phyloP scores from a whole-genome alignment of 2,329 filamentous ascomycete genomes.

The Ophidiomyces ophidiicola region DNA sequence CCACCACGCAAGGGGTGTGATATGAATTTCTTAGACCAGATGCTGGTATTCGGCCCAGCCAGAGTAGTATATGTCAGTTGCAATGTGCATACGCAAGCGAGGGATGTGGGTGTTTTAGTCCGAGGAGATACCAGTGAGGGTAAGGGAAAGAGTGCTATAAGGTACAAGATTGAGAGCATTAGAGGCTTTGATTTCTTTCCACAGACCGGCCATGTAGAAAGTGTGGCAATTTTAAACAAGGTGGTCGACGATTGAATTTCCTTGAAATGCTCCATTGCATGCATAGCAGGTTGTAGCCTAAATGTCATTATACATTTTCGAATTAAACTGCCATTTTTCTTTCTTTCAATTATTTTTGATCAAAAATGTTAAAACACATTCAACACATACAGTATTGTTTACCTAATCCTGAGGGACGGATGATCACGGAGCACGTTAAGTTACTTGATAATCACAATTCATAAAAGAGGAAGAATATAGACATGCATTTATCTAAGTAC shows the following conservation, averaged over 20 bases:
- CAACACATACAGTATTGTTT: too few relatives aligned
- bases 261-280: neutral
- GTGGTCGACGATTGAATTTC: slow-evolving; percentile 15
- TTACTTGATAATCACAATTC: too few relatives aligned
- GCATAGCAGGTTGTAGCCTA: too few relatives aligned
- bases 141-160: slow-evolving; percentile 42
- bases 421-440: too few relatives aligned
- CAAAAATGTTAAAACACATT: too few relatives aligned
- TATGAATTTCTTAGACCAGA: slow-evolving; percentile 65
- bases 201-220: slow-evolving; percentile 60
- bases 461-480: neutral
- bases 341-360: too few relatives aligned
- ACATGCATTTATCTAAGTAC: slow-evolving; percentile 25
- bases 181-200: slow-evolving; percentile 96
- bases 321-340: too few relatives aligned
- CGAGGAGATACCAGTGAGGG: slow-evolving; percentile 44
- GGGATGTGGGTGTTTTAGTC: slow-evolving; percentile 81
- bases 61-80: slow-evolving; percentile 91
- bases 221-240: slow-evolving; percentile 47
- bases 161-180: slow-evolving; percentile 81
- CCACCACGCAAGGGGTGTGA: slow-evolving; percentile 96
- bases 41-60: slow-evolving; percentile 63
- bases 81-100: slow-evolving; percentile 93
- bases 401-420: too few relatives aligned
- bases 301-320: too few relatives aligned